Conservation (phyloP, 2,329 filamentous ascomycete species). For the Dothistroma pini region DNA sequence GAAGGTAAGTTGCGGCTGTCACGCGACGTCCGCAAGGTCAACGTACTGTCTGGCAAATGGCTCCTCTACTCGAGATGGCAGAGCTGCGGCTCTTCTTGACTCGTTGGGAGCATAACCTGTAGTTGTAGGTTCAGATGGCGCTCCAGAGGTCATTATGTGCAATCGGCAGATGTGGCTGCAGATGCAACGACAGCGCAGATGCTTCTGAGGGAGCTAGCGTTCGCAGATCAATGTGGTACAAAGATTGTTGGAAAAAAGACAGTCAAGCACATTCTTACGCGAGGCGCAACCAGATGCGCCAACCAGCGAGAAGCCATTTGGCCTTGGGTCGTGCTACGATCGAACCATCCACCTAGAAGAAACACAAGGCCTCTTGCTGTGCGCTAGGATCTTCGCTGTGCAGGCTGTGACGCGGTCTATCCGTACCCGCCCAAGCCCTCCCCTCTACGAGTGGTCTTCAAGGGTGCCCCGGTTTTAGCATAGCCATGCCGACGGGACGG, state of each 20-base stretch:
- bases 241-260: conserved; percentile 23
- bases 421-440: conserved; percentile 21
- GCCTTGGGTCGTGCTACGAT: conserved; percentile 26
- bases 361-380: conserved; percentile 20
- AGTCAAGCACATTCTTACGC: conserved; percentile 24
- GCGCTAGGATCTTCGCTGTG: conserved; percentile 26
- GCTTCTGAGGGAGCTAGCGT: conserved; percentile 22
- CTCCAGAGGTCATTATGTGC: conserved; percentile 26
- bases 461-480: conserved; percentile 19
- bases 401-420: conserved; percentile 24
- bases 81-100: conserved; percentile 24
- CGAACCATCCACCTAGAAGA: conserved; percentile 24
- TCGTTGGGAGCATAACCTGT: conserved; percentile 27
- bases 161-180: conserved; percentile 23
- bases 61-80: conserved; percentile 25
- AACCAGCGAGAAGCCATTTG: conserved; percentile 24
- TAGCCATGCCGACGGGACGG: conserved; percentile 14
- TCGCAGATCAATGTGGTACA: conserved; percentile 25
- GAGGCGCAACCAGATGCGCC: conserved; percentile 24
- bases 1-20: neutral
- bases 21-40: neutral
- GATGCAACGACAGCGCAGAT: conserved; percentile 23
- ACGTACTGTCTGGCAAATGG: conserved; percentile 26
- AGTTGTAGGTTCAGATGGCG: conserved; percentile 23
- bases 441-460: conserved; percentile 14